Conservation (phyloP, 108 stramenopile genomes). For the Stephanodiscus minutulus region DNA sequence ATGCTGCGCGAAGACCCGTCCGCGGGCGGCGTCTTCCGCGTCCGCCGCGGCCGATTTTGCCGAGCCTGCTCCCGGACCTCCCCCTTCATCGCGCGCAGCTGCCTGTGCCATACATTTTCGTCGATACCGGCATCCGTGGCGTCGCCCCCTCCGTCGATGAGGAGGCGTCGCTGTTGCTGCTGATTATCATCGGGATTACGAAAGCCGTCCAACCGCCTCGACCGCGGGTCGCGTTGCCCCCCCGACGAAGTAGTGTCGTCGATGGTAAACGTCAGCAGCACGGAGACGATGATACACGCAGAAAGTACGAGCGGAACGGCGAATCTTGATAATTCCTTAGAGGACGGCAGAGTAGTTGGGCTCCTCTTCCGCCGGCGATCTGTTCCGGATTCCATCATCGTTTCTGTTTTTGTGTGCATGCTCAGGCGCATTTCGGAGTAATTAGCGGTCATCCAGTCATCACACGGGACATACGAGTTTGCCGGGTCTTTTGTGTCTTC, state of each 20-base stretch:
- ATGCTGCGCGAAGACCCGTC: neutral
- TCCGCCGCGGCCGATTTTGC: neutral
- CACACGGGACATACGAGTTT: too few species aligned
- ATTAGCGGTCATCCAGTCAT: neutral
- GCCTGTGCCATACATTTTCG: neutral
- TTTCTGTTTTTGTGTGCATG: neutral
- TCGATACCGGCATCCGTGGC: neutral
- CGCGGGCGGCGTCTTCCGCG: neutral
- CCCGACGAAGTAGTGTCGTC: neutral
- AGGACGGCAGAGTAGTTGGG: neutral
- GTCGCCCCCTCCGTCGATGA: neutral
- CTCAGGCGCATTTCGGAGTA: neutral
- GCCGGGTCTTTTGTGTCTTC: too few species aligned
- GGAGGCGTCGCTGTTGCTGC: neutral
- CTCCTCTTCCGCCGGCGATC: slow-evolving; percentile 3
- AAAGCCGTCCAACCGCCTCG: neutral
- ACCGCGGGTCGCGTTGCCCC: neutral
- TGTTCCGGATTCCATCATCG: neutral
- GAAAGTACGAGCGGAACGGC: neutral
- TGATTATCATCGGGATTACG: neutral
- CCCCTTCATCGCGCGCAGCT: neutral
- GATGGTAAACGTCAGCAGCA: neutral
- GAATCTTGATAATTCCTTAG: neutral
- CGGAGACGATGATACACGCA: neutral
- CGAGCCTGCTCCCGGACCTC: too few species aligned